A percentile compares a stretch with the other conserved stretches of the same genome.
These are phyloP conservation scores for Ottelia alismoides DNA, from an alignment of 106 monocot species.

Conservation along the genomic window DNA sequence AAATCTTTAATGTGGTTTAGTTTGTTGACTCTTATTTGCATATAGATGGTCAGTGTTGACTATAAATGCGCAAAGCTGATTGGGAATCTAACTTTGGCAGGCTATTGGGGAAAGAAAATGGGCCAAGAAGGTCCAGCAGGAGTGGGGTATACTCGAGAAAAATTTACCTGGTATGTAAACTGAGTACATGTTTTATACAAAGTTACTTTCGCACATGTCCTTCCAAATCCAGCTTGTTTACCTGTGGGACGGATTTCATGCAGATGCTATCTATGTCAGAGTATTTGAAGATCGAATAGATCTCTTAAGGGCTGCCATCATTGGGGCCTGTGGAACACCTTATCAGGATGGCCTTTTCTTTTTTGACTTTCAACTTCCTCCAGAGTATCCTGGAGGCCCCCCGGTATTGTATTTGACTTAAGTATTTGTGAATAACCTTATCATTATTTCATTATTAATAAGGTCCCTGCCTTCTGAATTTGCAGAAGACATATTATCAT, in stretches of 20 bases:
- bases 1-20: too few species aligned
- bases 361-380: conserved; percentile 82
- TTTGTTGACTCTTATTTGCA: too few species aligned
- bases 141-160: conserved; percentile 93
- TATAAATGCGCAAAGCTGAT: background rate
- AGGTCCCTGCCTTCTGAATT: background rate
- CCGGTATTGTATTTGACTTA: conserved; percentile 36
- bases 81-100: conserved; percentile 16
- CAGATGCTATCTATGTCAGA: conserved; percentile 88
- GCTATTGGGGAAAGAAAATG: conserved; percentile 53
- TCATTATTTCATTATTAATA: background rate
- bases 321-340: conserved; percentile 93
- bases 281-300: conserved; percentile 97
- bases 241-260: background rate
- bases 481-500: conserved; percentile 76
- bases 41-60: too few species aligned
- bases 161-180: conserved; percentile 49
- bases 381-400: conserved; percentile 89
- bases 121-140: conserved; percentile 90
- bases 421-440: too few species aligned
- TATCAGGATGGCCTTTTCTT: conserved; percentile 99
- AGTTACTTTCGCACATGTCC: background rate
- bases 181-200: background rate
- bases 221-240: background rate
- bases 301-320: conserved; percentile 81